Percentiles rank a stretch among this genome's conserved stretches.
These are phyloP conservation scores for Diaporthe australafricana DNA, from an alignment of 2,329 filamentous ascomycete species.

Conservation along the genomic window DNA sequence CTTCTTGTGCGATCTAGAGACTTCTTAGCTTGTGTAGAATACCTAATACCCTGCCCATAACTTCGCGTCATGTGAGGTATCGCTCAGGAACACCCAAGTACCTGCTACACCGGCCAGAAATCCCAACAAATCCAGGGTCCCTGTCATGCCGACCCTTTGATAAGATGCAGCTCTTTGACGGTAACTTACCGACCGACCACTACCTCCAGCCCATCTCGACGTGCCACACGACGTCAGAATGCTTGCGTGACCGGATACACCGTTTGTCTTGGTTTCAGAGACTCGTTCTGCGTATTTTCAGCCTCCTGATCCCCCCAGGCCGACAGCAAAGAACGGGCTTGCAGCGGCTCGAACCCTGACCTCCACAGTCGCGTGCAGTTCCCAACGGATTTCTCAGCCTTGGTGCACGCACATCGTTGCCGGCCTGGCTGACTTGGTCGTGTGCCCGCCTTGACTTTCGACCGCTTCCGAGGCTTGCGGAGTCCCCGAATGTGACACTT, in stretches of 20 bases:
- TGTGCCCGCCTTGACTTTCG: conserved; percentile 22
- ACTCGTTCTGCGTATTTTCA: conserved; percentile 4
- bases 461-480: conserved; percentile 32
- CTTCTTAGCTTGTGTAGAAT: neutral
- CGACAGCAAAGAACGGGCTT: conserved; percentile 3
- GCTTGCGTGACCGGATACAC: conserved; percentile 25
- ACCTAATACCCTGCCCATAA: neutral
- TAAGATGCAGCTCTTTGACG: conserved; percentile 18
- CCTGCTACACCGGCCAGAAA: neutral
- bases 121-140: conserved; percentile 33
- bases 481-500: conserved; percentile 28
- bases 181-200: conserved; percentile 2
- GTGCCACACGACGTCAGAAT: conserved; percentile 26
- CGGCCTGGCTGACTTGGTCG: conserved; percentile 29
- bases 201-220: conserved; percentile 14
- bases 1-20: neutral
- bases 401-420: conserved; percentile 18
- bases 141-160: conserved; percentile 11
- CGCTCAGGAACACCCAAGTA: neutral
- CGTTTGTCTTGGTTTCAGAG: conserved; percentile 3
- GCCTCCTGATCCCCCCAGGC: conserved; percentile 7
- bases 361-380: conserved; percentile 27
- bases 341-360: conserved; percentile 22
- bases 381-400: conserved; percentile 36
- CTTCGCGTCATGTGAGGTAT: neutral